Evolutionary conservation across 345 rosid species (phyloP).

Genomic region (Eucalyptus fibrosa): DNA sequence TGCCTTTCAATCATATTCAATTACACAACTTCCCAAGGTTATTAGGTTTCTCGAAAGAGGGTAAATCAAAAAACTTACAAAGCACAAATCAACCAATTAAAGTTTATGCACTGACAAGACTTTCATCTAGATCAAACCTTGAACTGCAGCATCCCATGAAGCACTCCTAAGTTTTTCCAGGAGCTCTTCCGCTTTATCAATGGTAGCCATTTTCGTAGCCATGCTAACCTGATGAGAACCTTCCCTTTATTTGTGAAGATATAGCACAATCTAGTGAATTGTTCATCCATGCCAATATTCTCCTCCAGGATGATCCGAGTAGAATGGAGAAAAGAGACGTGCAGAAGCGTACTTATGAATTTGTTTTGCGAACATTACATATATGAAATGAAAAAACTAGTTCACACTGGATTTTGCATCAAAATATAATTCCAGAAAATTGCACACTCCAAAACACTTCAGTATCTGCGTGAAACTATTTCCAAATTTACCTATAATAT

Average conservation of each 20-base stretch:
- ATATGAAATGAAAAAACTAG: not conserved
- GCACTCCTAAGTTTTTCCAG: constrained; percentile 74
- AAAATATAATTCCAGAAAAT: not conserved
- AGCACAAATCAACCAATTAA: not conserved
- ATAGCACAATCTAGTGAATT: not conserved
- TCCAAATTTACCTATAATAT: not conserved
- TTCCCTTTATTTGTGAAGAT: not conserved
- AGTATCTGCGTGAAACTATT: not conserved
- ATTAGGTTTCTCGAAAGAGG: not conserved
- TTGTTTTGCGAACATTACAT: not conserved
- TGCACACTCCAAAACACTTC: not conserved
- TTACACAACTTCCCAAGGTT: not conserved
- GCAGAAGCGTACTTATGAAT: not conserved
- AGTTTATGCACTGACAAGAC: not conserved
- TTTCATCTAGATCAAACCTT: constrained; percentile 32
- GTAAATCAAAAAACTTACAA: not conserved
- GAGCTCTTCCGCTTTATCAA: constrained; percentile 64
- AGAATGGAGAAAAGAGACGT: not conserved
- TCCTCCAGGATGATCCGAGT: not conserved
- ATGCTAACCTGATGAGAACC: constrained; percentile 55
- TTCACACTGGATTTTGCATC: not conserved
- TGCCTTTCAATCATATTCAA: not conserved
- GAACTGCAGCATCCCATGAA: constrained; percentile 81
- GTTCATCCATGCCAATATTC: not conserved
- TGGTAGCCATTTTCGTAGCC: constrained; percentile 91